Percentiles rank a stretch among this genome's conserved stretches.
These are phyloP conservation scores for Silene latifolia DNA, from an alignment of 148 eudicot species.

Conservation along the genomic window DNA sequence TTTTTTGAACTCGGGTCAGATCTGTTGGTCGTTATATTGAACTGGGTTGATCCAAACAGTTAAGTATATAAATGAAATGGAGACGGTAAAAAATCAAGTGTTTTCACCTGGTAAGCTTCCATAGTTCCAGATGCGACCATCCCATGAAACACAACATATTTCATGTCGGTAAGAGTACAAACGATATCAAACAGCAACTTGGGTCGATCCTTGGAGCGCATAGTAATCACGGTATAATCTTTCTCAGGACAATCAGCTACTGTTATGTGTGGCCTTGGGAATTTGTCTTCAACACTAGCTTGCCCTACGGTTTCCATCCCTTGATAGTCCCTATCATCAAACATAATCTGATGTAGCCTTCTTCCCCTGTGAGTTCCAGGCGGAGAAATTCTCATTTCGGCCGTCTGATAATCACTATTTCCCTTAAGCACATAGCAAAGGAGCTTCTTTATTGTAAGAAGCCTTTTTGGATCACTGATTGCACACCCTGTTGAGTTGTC, in stretches of 20 bases:
- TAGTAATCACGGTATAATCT: slow-evolving; percentile 70
- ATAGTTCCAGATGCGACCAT: slow-evolving; percentile 42
- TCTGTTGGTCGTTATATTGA: too few relatives aligned
- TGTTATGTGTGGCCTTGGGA: slow-evolving; percentile 46
- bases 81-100: not conserved
- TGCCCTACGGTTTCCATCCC: slow-evolving; percentile 33
- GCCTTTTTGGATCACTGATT: slow-evolving; percentile 59
- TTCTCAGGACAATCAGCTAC: slow-evolving; percentile 59
- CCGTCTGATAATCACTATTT: slow-evolving; percentile 51
- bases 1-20: too few relatives aligned
- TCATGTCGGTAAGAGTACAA: slow-evolving; percentile 91
- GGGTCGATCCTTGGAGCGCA: slow-evolving; percentile 83
- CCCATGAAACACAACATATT: slow-evolving; percentile 88
- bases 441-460: slow-evolving; percentile 51
- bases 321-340: slow-evolving; percentile 80
- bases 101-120: slow-evolving; percentile 70
- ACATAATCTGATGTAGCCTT: slow-evolving; percentile 88
- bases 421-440: slow-evolving; percentile 71
- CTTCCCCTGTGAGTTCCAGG: slow-evolving; percentile 66
- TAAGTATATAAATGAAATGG: not conserved
- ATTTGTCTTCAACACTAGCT: slow-evolving; percentile 26
- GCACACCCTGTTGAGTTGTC: slow-evolving; percentile 51
- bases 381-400: slow-evolving; percentile 64
- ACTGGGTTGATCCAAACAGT: too few relatives aligned
- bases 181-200: slow-evolving; percentile 81